Percentiles rank a stretch among this genome's conserved stretches.
These are phyloP conservation scores for Bolboschoenoplectus hybrid DNA, from an alignment of 202 grass and related monocot species.

Conservation along the genomic window DNA sequence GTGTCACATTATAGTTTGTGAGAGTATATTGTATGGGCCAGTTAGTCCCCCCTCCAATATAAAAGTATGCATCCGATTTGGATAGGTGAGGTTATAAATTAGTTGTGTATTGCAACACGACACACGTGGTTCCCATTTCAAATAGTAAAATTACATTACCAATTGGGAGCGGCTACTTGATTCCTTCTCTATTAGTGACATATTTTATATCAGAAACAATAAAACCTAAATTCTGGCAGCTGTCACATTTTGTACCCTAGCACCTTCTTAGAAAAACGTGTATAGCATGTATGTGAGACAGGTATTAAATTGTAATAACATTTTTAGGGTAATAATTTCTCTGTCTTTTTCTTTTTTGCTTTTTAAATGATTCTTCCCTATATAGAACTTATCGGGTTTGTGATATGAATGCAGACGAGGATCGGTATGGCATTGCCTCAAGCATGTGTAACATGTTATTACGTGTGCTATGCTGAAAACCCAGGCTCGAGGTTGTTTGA, in stretches of 20 bases:
- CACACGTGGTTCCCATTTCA: constrained; percentile 10
- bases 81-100: constrained; percentile 25
- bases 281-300: not conserved
- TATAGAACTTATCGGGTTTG: not conserved
- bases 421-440: constrained; percentile 99
- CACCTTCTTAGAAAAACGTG: not conserved
- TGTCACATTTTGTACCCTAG: not conserved
- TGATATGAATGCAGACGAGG: constrained; percentile 53
- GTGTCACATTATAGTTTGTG: constrained; percentile 2
- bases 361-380: not conserved
- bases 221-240: not conserved
- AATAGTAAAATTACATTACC: not conserved
- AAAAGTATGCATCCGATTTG: constrained; percentile 24
- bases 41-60: not conserved
- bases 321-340: not conserved
- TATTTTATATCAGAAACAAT: not conserved
- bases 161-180: not conserved
- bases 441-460: constrained; percentile 95
- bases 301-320: not conserved
- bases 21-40: constrained; percentile 22
- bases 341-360: not conserved
- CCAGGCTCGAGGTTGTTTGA: constrained; percentile 64
- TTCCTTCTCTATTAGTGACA: not conserved
- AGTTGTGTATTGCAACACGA: not conserved
- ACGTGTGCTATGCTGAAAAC: constrained; percentile 91